Percentiles rank a stretch among this genome's conserved stretches.
These are phyloP conservation scores for Nelumbo lutea DNA, from an alignment of 164 flowering plant genomes.

Conservation along the genomic window DNA sequence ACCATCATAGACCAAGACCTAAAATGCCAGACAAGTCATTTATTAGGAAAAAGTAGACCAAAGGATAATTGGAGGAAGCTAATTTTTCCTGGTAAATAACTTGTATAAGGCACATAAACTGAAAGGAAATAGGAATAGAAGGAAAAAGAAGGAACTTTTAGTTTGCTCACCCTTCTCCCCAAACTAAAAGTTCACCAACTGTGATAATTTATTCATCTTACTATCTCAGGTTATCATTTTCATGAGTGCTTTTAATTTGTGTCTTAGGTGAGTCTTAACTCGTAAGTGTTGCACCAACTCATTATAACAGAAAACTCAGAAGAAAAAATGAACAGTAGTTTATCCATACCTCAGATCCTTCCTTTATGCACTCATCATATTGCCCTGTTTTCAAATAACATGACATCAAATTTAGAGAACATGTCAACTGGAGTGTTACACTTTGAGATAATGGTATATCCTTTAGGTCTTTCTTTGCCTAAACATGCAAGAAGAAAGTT, in stretches of 20 bases:
- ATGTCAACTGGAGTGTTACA: constrained; percentile 50
- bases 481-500: constrained; percentile 4
- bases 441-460: constrained; percentile 51
- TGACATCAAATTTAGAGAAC: constrained; percentile 94
- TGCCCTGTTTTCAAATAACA: constrained; percentile 84
- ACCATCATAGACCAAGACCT: constrained; percentile 76
- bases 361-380: constrained; percentile 75
- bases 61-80: neutral
- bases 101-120: too few relatives aligned
- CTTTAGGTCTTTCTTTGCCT: constrained; percentile 80
- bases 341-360: constrained; percentile 84
- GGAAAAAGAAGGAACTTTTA: neutral
- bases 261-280: too few relatives aligned
- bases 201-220: neutral
- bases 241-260: too few relatives aligned
- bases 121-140: neutral
- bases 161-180: neutral
- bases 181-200: neutral
- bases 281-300: neutral
- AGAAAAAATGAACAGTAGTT: neutral
- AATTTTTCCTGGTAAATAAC: neutral
- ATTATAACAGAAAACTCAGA: neutral
- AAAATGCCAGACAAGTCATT: constrained; percentile 10
- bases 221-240: too few relatives aligned
- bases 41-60: neutral